Evolutionary conservation across 208 protist genomes (phyloP).

Genomic region (Trypanosoma conorhini): DNA sequence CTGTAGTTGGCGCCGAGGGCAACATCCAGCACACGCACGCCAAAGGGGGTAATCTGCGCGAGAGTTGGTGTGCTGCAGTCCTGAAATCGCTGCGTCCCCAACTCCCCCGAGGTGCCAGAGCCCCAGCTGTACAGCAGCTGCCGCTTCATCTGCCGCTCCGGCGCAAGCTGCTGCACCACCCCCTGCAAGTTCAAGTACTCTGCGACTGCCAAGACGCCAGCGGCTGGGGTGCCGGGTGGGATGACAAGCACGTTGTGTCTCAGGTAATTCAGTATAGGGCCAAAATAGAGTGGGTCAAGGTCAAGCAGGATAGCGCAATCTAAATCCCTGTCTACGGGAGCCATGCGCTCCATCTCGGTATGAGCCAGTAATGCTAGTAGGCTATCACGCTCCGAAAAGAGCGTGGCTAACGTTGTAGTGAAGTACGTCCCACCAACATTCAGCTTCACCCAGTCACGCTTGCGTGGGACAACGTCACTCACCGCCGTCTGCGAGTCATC

Average conservation of each 20-base stretch:
- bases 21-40: slow-evolving; percentile 61
- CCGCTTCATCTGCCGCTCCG: slow-evolving; percentile 31
- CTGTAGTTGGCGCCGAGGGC: slow-evolving; percentile 87
- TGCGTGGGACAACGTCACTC: not conserved
- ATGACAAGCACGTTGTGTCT: slow-evolving; percentile 65
- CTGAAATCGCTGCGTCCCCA: slow-evolving; percentile 67
- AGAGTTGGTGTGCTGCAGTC: slow-evolving; percentile 60
- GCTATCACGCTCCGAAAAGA: slow-evolving; percentile 60
- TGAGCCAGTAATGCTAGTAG: slow-evolving; percentile 44
- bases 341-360: slow-evolving; percentile 11
- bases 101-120: slow-evolving; percentile 69
- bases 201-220: slow-evolving; percentile 75
- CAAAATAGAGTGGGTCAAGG: slow-evolving; percentile 80
- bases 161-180: slow-evolving; percentile 49
- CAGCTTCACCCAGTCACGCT: slow-evolving; percentile 67
- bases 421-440: slow-evolving; percentile 80
- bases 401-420: slow-evolving; percentile 74
- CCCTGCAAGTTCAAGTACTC: slow-evolving; percentile 74
- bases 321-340: slow-evolving; percentile 60
- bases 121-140: slow-evolving; percentile 87
- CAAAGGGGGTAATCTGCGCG: slow-evolving; percentile 65
- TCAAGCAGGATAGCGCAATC: slow-evolving; percentile 76
- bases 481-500: not conserved
- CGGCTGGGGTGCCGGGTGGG: slow-evolving; percentile 40
- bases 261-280: slow-evolving; percentile 82